Conservation (phyloP, 306 rosid species). For the Rubus parviflorus region DNA sequence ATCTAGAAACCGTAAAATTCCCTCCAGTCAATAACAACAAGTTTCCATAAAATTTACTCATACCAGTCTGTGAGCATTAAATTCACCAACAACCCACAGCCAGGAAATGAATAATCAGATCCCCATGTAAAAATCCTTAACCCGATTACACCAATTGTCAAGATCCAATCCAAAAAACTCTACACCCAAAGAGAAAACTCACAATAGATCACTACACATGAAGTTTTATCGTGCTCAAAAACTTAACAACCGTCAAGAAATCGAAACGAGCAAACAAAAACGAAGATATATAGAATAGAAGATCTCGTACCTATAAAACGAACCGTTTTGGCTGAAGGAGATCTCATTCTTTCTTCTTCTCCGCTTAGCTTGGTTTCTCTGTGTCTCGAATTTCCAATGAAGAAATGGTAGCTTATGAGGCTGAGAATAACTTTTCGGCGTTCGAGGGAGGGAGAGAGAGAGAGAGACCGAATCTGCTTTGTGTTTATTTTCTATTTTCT, state of each 20-base stretch:
- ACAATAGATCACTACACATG: background rate
- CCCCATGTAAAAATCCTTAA: slow-evolving; percentile 14
- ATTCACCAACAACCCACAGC: background rate
- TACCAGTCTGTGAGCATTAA: no score
- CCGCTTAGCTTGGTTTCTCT: background rate
- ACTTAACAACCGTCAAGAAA: background rate
- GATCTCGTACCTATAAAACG: background rate
- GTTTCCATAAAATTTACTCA: background rate
- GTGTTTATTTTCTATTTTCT: background rate
- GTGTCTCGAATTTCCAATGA: background rate
- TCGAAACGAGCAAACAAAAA: background rate
- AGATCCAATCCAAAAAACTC: slow-evolving; percentile 34
- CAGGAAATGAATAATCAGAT: slow-evolving; percentile 25
- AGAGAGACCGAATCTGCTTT: background rate
- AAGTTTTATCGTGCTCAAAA: background rate
- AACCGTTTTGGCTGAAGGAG: slow-evolving; percentile 25
- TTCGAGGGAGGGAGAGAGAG: background rate
- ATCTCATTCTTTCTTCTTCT: slow-evolving; percentile 35
- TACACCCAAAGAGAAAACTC: background rate
- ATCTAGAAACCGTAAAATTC: background rate
- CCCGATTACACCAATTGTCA: background rate
- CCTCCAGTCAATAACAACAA: background rate
- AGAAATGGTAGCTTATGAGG: slow-evolving; percentile 11
- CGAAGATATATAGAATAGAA: background rate
- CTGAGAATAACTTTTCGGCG: slow-evolving; percentile 27